Base-by-base conservation (phyloP, 805 yeast genomes). In the Ogataea siamensis region DNA sequence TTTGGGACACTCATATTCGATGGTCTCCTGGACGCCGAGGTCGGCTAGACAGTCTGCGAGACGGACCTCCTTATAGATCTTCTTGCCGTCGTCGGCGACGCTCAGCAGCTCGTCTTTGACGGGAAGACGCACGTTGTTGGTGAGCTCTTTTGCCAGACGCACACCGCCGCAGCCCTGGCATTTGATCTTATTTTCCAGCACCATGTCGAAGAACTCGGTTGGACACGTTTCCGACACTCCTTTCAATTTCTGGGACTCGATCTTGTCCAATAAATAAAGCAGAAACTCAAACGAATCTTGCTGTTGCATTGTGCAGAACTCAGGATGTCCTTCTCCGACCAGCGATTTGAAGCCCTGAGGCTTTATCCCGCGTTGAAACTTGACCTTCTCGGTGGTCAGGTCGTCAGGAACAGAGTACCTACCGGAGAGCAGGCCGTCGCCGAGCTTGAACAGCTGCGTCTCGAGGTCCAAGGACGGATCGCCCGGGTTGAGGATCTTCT, bases 251-350 rank as follows among this genome's bases (percentile, higher is more conserved):
- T 67, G 58, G 5, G 58, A 57, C 45, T 83, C 89, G 18, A 88
- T 59, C 45, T 76, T 72, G 39, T 81, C 83, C 19, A 80, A 54
- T 7, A 91, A 60, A 55, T 79, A 83, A 5, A 76, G 62, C 62
- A 88, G 74, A 55, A 88, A 93, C 59, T 93, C 99, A 67, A 80
- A 84, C 0, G 98, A 93, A 66, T 93, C 99, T 60, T 93, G 99
- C 57, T 93, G 99, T 50, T 80, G 77, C 71, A 81, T 85, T 0
- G 95, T 80, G 30, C 80, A 70, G 51, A 93, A 93, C 54, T 93
- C 99, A 12, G 70, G 69, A 58, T 93, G 94, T 24, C 77, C 76
- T 34, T 73, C 73, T 3, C 96, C 96, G 36, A 93, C 68, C 17
- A 87, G 64, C 7, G 76, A 66, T 58, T 91, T 91, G 62, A 93